A percentile compares a stretch with the other conserved stretches of the same genome.
Conservation (phyloP, 192 early-diverging fungal species). For the Coemansia sp. region DNA sequence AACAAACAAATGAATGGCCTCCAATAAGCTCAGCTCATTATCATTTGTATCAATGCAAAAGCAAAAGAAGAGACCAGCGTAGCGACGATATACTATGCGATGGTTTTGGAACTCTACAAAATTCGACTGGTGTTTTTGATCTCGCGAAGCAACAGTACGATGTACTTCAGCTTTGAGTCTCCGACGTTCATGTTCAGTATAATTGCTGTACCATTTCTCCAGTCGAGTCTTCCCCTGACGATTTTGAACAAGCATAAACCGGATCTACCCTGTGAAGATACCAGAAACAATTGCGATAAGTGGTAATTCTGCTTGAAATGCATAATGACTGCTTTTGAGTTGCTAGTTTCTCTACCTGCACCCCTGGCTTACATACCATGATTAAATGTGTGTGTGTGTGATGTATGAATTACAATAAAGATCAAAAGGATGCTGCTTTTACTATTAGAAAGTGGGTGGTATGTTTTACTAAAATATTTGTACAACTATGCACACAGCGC, state of each 20-base stretch:
- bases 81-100: constrained; percentile 97
- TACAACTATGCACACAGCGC: background rate
- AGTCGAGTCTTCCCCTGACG: constrained; percentile 97
- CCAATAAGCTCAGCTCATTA: constrained; percentile 92
- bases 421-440: background rate
- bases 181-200: constrained; percentile 90
- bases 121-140: constrained; percentile 96
- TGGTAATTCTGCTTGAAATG: background rate
- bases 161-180: constrained; percentile 96
- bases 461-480: background rate
- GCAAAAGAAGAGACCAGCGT: constrained; percentile 98
- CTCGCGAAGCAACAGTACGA: constrained; percentile 89
- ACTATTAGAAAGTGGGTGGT: background rate
- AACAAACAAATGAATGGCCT: constrained; percentile 98
- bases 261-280: constrained; percentile 54
- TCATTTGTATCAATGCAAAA: constrained; percentile 98
- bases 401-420: background rate
- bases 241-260: constrained; percentile 98
- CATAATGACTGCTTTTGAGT: background rate
- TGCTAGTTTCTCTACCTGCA: background rate
- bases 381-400: background rate
- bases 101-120: constrained; percentile 99
- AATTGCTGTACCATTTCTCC: constrained; percentile 95
- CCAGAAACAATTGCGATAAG: background rate
- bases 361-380: background rate